Base-by-base conservation (phyloP, 176 grass and related monocot species). In the Aegilops speltoides region DNA sequence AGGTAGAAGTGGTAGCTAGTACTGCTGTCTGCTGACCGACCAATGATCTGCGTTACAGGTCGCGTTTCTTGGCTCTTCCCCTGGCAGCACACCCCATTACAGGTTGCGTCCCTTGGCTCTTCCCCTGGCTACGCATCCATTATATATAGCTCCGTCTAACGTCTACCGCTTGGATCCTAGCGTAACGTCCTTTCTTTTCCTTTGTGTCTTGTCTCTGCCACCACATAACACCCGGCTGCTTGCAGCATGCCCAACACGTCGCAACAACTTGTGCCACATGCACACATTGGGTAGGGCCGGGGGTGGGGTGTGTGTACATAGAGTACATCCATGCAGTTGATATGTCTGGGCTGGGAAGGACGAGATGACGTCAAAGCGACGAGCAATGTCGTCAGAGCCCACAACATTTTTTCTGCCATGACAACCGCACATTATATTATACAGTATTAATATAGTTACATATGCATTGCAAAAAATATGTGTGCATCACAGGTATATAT, bases 211-310 rank as follows among this genome's bases (percentile, higher is more conserved):
- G 68, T 31, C 82, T n/a, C 23, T 34, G n/a, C n/a, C 26, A 23
- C 52, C 81, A 62, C 81, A 29, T 62, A 83, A 62, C 52, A 61
- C 81, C 68, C 68, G 11, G 68, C 19, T 54, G 16, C 50, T 7
- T 0, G 54, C 68, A 56, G 13, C 48, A 17, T 22, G 8, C 31
- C 67, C 80, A 38, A 26, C 64, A 22, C 26, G 79, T 24, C 16
- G 48, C 38, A 46, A 5, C 61, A 40, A 46, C 59, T 45, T 28
- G 73, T 32, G 4, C 61, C 78, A 43, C 59, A 19, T 29, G 59
- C 56, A 40, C 71, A 73, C 46, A 50, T 17, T 52, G 48, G 15
- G 48, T 17, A 52, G 48, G 16, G 15, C 16, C 16, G 48, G 15
- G 48, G 1, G 50, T 54, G 50, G 1, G 6, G 5, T 19, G 16